Evolutionary conservation across 805 yeast genomes (phyloP), one percentile per base, ranked within the genome.

Genomic region (Yarrowia sp.): DNA sequence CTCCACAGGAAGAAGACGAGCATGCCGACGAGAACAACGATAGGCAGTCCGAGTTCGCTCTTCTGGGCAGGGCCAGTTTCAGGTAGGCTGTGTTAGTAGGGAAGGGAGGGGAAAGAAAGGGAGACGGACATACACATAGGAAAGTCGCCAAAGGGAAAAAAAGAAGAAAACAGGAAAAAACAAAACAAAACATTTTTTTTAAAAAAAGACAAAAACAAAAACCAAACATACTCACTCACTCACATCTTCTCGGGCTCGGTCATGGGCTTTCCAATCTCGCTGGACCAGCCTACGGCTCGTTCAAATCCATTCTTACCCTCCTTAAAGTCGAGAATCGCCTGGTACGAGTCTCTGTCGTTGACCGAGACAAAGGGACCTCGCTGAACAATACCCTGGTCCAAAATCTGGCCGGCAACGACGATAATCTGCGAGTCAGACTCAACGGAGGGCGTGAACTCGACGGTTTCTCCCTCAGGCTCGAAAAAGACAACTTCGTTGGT

Each of bases 341-440:
- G 78, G 70, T 85, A 82, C 69, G 91, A 87, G 70, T 85, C 86
- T 64, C 85, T 87, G 64, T 82, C 81, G 24, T 87, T 79, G 9
- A 88, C 84, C 69, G 90, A 94, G 15, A 92, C 97, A 74, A 92
- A 92, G 15, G 97, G 97, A 19, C 97, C 97, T 75, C 91, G 87
- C 74, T 92, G 97, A 39, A 90, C 88, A 67, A 88, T 82, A 20
- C 85, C 83, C 69, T 74, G 77, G 44, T 74, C 74, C 33, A 75
- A 70, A 12, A 71, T 70, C 65, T 74, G 70, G 13, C 77, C 77
- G 6, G 73, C 76, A 33, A 75, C 58, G 12, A 74, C 55, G 13
- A 75, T 70, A 15, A 73, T 34, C 36, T 53, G 60, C 36, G 60
- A 53, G 10, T 53, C 60, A 0, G 44, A 9, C 13, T 44, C 49